Conservation (phyloP, 2,329 filamentous ascomycete species). For the Aspergillus hiratsukae region DNA sequence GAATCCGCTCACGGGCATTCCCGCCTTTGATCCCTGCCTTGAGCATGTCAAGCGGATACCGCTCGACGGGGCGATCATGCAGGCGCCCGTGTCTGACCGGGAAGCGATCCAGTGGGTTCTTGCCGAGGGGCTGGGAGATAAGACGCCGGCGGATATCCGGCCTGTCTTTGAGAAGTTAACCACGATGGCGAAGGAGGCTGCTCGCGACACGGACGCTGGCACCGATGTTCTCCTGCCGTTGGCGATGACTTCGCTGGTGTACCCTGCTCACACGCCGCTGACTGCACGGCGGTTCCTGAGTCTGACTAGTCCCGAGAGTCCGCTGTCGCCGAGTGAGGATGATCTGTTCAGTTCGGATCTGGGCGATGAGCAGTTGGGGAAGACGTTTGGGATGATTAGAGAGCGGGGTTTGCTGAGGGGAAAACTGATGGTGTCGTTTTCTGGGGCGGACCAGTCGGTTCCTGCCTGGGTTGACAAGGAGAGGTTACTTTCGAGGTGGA, state of each 20-base stretch:
- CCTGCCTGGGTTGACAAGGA: constrained; percentile 46
- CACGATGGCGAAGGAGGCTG: constrained; percentile 26
- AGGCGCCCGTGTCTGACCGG: constrained; percentile 74
- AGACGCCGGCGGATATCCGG: constrained; percentile 18
- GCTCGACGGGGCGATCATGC: constrained; percentile 72
- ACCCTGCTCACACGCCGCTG: constrained; percentile 41
- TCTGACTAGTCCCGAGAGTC: constrained; percentile 50
- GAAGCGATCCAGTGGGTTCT: constrained; percentile 52
- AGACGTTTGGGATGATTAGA: constrained; percentile 58
- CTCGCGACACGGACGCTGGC: constrained; percentile 12
- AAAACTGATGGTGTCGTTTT: constrained; percentile 45
- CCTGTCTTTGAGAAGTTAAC: constrained; percentile 30
- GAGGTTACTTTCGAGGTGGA: constrained; percentile 39
- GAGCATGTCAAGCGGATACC: constrained; percentile 42
- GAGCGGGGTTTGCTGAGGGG: constrained; percentile 33
- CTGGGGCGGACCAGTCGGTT: constrained; percentile 44
- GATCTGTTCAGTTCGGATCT: constrained; percentile 82
- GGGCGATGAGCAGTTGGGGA: constrained; percentile 50
- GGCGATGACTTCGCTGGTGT: constrained; percentile 30
- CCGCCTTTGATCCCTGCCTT: constrained; percentile 27
- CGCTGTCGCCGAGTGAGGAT: constrained; percentile 63
- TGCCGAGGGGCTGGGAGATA: constrained; percentile 22
- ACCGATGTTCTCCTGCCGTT: constrained; percentile 32
- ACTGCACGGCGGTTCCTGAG: constrained; percentile 56
- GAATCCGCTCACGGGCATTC: constrained; percentile 34